Evolutionary conservation across 371 early-diverging fungal species (phyloP).

Genomic region (Circinella minor): DNA sequence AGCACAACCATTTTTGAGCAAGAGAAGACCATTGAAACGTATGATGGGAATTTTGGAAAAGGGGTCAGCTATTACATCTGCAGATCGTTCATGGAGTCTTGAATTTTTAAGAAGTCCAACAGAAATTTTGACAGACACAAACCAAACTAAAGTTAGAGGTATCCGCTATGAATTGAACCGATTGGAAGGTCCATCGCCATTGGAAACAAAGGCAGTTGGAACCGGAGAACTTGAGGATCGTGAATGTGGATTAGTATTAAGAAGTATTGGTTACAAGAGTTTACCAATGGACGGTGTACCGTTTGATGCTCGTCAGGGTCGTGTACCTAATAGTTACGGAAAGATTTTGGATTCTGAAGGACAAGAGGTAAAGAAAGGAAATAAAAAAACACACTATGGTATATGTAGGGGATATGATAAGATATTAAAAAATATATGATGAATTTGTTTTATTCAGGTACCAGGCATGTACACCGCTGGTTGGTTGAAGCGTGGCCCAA

Average conservation of each 20-base stretch:
- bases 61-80: constrained; percentile 39
- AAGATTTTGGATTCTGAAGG: constrained; percentile 63
- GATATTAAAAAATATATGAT: neutral
- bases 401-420: neutral
- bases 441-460: constrained; percentile 28
- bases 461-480: constrained; percentile 87
- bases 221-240: constrained; percentile 62
- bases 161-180: constrained; percentile 74
- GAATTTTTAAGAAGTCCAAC: constrained; percentile 78
- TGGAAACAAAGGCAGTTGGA: constrained; percentile 55
- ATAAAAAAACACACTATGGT: neutral
- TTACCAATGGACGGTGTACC: constrained; percentile 74
- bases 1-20: constrained; percentile 37
- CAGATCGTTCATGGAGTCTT: constrained; percentile 71
- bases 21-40: constrained; percentile 74
- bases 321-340: constrained; percentile 83
- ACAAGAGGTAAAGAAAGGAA: constrained; percentile 39
- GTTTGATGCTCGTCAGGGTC: constrained; percentile 70
- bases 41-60: constrained; percentile 80
- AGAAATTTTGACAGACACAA: constrained; percentile 42
- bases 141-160: constrained; percentile 31
- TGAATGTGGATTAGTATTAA: constrained; percentile 70
- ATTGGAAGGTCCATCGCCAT: constrained; percentile 60
- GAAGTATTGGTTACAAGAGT: constrained; percentile 90
- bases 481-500: constrained; percentile 95